A percentile compares a stretch with the other conserved stretches of the same genome.
Conservation (phyloP, 345 rosid genomes). For the Sonneratia alba region DNA sequence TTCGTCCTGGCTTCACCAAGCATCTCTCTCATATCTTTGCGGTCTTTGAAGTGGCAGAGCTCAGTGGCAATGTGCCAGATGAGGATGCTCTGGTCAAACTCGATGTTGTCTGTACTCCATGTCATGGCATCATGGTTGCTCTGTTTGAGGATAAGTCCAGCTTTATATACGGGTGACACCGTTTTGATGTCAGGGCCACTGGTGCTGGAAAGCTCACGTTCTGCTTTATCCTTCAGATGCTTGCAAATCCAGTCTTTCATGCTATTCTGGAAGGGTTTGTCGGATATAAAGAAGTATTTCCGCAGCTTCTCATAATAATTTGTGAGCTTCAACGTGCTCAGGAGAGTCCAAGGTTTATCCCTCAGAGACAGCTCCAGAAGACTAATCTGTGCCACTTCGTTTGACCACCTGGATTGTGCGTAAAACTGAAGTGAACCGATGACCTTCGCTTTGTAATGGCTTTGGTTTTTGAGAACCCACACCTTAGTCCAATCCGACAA, state of each 20-base stretch:
- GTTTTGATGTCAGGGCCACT: too few relatives aligned
- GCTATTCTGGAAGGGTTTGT: not conserved
- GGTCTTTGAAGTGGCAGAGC: not conserved
- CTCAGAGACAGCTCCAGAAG: not conserved
- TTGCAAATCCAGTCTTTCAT: not conserved
- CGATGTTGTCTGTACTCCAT: not conserved
- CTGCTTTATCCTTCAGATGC: not conserved
- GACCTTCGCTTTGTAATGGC: too few relatives aligned
- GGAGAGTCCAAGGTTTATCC: not conserved
- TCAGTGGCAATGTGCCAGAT: not conserved
- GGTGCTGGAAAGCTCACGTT: too few relatives aligned
- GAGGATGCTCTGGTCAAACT: not conserved
- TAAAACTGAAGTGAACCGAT: not conserved
- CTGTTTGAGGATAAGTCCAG: not conserved
- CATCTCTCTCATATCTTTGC: not conserved
- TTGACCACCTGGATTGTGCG: not conserved
- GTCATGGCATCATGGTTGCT: not conserved
- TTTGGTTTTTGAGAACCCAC: too few relatives aligned
- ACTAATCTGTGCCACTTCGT: not conserved
- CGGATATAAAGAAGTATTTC: not conserved
- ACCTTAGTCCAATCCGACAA: slow-evolving; percentile 14
- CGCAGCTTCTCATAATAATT: not conserved
- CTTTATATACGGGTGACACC: not conserved
- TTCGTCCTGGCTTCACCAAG: not conserved
- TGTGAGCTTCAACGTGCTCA: not conserved